Percentiles rank a stretch among this genome's conserved stretches.
phyloP scores from a whole-genome alignment of 169 alveolate species.

The Perkinsus chesapeaki region DNA sequence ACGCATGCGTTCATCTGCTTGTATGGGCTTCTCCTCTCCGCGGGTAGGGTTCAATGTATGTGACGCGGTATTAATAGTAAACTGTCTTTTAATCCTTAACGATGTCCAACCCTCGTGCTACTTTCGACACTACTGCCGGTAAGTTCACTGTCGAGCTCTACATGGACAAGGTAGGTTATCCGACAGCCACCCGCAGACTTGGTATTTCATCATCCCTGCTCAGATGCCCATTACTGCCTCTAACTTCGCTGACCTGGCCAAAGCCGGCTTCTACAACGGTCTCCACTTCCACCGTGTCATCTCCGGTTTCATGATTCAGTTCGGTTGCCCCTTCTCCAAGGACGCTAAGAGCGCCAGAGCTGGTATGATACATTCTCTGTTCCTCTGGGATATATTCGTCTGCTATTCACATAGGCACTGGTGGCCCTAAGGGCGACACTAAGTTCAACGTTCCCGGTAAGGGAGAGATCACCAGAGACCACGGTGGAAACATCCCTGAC shows the following conservation, averaged over 20 bases:
- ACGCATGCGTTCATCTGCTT: background rate
- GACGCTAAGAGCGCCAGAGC: background rate
- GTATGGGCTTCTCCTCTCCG: background rate
- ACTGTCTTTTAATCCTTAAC: background rate
- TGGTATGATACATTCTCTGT: background rate
- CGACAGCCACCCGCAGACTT: background rate
- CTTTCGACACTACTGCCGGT: slow-evolving; percentile 9
- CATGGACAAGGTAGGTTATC: background rate
- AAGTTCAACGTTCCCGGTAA: background rate
- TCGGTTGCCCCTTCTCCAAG: slow-evolving; percentile 16
- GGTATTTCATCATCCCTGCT: background rate
- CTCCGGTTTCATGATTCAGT: slow-evolving; percentile 6
- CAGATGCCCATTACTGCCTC: slow-evolving; percentile 18
- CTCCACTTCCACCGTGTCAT: slow-evolving; percentile 15
- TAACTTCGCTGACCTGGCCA: slow-evolving; percentile 3
- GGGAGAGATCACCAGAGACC: background rate
- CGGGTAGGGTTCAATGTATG: too few relatives aligned
- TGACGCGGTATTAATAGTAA: too few relatives aligned
- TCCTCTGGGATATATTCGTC: too few relatives aligned
- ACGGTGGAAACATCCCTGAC: slow-evolving; percentile 9
- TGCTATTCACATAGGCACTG: too few relatives aligned
- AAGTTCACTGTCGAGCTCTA: slow-evolving; percentile 4
- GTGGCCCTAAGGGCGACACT: slow-evolving; percentile 7
- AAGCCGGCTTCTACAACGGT: slow-evolving; percentile 9
- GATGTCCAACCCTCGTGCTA: background rate